Evolutionary conservation across 2,329 filamentous ascomycete species (phyloP).

Genomic region (Phaeosphaeria sp.): DNA sequence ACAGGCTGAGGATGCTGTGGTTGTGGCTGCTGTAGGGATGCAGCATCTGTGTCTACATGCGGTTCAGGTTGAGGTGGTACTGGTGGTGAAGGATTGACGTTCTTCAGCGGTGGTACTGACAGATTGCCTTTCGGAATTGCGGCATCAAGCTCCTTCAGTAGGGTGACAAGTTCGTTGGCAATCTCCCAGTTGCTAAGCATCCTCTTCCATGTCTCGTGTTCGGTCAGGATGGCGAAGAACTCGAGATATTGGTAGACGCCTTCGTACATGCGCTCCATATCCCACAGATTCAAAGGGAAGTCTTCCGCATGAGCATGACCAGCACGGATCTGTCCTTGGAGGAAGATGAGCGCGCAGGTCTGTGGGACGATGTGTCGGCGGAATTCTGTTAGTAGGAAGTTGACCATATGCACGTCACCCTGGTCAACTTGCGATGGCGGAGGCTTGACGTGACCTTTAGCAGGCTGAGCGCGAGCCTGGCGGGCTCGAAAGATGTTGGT

Average conservation of each 20-base stretch:
- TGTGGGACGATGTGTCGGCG: slow-evolving; percentile 91
- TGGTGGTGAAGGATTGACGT: slow-evolving; percentile 38
- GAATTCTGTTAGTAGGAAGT: slow-evolving; percentile 93
- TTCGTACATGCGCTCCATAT: slow-evolving; percentile 96
- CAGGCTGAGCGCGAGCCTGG: slow-evolving; percentile 48
- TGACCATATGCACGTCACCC: slow-evolving; percentile 71
- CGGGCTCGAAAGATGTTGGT: slow-evolving; percentile 83
- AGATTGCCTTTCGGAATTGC: slow-evolving; percentile 74
- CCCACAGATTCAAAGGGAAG: slow-evolving; percentile 94
- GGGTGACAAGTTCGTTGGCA: slow-evolving; percentile 83
- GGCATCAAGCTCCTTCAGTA: slow-evolving; percentile 85
- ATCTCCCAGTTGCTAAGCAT: slow-evolving; percentile 93
- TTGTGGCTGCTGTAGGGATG: slow-evolving; percentile 12
- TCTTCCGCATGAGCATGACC: slow-evolving; percentile 79
- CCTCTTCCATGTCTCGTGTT: slow-evolving; percentile 81
- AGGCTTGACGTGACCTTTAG: slow-evolving; percentile 53
- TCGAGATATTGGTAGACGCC: slow-evolving; percentile 93
- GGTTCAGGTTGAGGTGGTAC: slow-evolving; percentile 44
- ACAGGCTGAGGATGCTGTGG: slow-evolving; percentile 41
- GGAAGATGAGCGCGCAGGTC: slow-evolving; percentile 90
- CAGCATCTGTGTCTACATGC: slow-evolving; percentile 20
- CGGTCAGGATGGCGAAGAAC: slow-evolving; percentile 88
- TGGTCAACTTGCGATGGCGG: slow-evolving; percentile 59
- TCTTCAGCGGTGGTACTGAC: slow-evolving; percentile 65
- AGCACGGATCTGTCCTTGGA: slow-evolving; percentile 87